phyloP scores from a whole-genome alignment of 208 protist genomes.

The Trypanosoma grayi region DNA sequence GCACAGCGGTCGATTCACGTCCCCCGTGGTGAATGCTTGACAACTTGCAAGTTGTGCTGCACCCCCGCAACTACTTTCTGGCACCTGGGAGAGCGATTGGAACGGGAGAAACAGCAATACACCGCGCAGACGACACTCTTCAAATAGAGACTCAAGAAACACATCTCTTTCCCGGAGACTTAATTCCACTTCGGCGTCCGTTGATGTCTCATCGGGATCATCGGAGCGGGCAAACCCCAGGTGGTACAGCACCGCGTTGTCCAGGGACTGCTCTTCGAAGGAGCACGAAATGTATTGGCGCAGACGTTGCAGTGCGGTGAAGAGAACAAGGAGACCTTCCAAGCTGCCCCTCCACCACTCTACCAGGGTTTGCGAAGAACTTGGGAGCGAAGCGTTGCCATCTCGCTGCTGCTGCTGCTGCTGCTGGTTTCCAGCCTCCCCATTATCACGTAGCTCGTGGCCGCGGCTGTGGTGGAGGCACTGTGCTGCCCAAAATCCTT shows the following conservation, averaged over 20 bases:
- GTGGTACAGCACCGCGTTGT: constrained; percentile 21
- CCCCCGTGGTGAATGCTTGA: neutral
- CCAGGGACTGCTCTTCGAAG: constrained; percentile 22
- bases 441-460: neutral
- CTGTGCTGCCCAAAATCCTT: constrained; percentile 14
- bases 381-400: neutral
- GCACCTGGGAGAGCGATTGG: neutral
- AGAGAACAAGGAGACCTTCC: constrained; percentile 14
- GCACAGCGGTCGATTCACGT: neutral
- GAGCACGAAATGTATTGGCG: constrained; percentile 17
- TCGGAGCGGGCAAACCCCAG: constrained; percentile 14
- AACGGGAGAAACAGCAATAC: constrained; percentile 14
- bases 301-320: constrained; percentile 19
- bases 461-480: neutral
- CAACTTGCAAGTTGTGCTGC: neutral
- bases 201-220: constrained; percentile 7
- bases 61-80: neutral
- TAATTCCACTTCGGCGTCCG: neutral
- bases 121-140: constrained; percentile 24
- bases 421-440: neutral
- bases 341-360: constrained; percentile 9
- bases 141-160: constrained; percentile 14
- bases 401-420: neutral
- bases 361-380: neutral
- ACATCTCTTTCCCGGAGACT: constrained; percentile 10